A percentile compares a stretch with the other conserved stretches of the same genome.
Evolutionary conservation across 106 monocot species (phyloP).

Genomic region (Amphibolis antarctica): DNA sequence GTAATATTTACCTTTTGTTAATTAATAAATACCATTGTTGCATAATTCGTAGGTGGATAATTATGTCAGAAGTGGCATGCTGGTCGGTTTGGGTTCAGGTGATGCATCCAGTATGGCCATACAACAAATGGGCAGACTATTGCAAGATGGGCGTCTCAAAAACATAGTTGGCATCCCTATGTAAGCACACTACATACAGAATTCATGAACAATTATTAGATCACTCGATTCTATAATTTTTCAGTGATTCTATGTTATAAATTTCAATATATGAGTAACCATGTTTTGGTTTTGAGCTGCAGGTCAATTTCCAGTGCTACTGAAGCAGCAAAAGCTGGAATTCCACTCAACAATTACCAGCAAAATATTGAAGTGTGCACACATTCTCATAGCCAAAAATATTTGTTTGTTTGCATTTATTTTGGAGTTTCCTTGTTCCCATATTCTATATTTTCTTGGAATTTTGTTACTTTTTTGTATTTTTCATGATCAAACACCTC

Average conservation of each 20-base stretch:
- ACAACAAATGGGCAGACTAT: conserved; percentile 33
- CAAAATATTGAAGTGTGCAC: conserved; percentile 49
- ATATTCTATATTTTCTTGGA: background rate
- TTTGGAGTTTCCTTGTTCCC: background rate
- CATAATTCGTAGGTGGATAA: conserved; percentile 35
- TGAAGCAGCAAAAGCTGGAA: conserved; percentile 53
- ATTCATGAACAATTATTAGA: background rate
- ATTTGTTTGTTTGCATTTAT: conserved; percentile 21
- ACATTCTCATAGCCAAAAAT: conserved; percentile 8
- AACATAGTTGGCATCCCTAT: conserved; percentile 47
- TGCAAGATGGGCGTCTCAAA: conserved; percentile 35
- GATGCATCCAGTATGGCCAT: conserved; percentile 45
- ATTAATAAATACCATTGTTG: background rate
- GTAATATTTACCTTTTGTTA: background rate
- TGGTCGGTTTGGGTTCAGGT: conserved; percentile 63
- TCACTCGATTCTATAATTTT: background rate
- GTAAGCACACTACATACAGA: conserved; percentile 13
- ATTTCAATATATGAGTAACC: conserved; percentile 1
- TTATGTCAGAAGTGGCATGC: conserved; percentile 53
- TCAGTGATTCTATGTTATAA: background rate
- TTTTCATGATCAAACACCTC: too few species aligned
- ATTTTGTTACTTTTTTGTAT: background rate
- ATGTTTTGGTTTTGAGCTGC: background rate
- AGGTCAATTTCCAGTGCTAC: conserved; percentile 64
- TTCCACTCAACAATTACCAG: conserved; percentile 36